Conservation (phyloP, 495 filamentous ascomycete genomes). For the Tetracladium setigerum region DNA sequence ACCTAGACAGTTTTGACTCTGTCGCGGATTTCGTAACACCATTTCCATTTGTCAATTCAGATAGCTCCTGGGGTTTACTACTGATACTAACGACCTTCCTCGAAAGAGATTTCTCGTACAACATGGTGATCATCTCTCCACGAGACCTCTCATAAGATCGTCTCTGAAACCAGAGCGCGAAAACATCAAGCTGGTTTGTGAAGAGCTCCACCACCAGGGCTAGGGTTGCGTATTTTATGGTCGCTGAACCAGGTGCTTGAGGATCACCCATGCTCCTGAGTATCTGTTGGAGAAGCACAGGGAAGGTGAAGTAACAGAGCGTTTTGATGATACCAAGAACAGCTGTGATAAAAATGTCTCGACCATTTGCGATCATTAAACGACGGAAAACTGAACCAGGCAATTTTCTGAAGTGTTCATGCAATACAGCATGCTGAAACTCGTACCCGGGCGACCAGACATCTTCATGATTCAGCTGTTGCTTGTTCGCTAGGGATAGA, state of each 20-base stretch:
- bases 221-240: slow-evolving; percentile 59
- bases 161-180: slow-evolving; percentile 67
- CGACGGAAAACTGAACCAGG: slow-evolving; percentile 60
- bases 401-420: slow-evolving; percentile 65
- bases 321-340: slow-evolving; percentile 53
- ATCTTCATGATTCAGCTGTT: slow-evolving; percentile 65
- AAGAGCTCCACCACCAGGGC: slow-evolving; percentile 52
- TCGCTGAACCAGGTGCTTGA: slow-evolving; percentile 38
- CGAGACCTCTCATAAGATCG: slow-evolving; percentile 71
- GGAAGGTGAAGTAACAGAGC: slow-evolving; percentile 43
- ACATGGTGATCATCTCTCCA: slow-evolving; percentile 81
- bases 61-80: slow-evolving; percentile 18
- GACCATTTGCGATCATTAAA: slow-evolving; percentile 63
- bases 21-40: slow-evolving; percentile 13
- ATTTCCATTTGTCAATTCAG: slow-evolving; percentile 24
- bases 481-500: slow-evolving; percentile 50
- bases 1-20: not conserved
- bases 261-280: slow-evolving; percentile 57
- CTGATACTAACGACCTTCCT: slow-evolving; percentile 59
- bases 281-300: slow-evolving; percentile 64
- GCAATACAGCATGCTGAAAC: slow-evolving; percentile 66
- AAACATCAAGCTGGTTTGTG: slow-evolving; percentile 55
- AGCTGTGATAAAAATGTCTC: slow-evolving; percentile 64
- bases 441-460: slow-evolving; percentile 70
- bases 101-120: slow-evolving; percentile 76